Evolutionary conservation across 495 filamentous ascomycete species (phyloP).

Genomic region (Parathielavia hyrcaniae): DNA sequence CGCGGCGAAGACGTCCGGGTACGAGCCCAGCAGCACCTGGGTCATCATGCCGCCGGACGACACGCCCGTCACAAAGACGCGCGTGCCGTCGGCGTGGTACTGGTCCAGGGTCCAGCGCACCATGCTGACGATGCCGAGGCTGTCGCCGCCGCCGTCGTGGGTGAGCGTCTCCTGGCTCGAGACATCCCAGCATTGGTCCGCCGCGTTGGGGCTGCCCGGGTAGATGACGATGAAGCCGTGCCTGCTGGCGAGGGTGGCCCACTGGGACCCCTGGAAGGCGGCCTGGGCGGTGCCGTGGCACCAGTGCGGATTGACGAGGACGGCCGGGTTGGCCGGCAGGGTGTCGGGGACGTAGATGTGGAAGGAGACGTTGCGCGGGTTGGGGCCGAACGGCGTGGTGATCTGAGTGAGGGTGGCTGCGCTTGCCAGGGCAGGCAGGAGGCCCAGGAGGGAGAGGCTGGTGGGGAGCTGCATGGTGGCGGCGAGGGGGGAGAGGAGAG

Average conservation of each 20-base stretch:
- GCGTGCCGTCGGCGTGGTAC: conserved; percentile 44
- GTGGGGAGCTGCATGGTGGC: background rate
- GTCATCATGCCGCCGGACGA: conserved; percentile 58
- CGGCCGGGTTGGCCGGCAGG: conserved; percentile 45
- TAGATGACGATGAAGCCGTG: conserved; percentile 53
- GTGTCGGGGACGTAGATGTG: conserved; percentile 52
- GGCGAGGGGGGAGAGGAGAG: background rate
- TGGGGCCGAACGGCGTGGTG: conserved; percentile 38
- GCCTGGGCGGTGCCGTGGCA: conserved; percentile 40
- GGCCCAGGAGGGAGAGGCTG: conserved; percentile 3
- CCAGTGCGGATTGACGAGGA: conserved; percentile 54
- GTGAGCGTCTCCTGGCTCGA: conserved; percentile 40
- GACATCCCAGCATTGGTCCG: conserved; percentile 54
- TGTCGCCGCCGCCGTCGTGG: conserved; percentile 50
- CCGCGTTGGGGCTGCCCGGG: conserved; percentile 44
- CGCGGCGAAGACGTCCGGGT: conserved; percentile 53
- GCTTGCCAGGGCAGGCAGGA: conserved; percentile 2
- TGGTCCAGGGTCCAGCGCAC: conserved; percentile 44
- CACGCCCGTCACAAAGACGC: conserved; percentile 48
- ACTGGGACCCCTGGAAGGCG: conserved; percentile 29
- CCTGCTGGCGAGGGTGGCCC: conserved; percentile 42
- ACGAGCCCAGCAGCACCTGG: conserved; percentile 52
- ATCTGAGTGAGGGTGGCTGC: conserved; percentile 33
- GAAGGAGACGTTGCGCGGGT: conserved; percentile 48
- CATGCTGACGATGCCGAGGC: conserved; percentile 52